Evolutionary conservation across 192 early-diverging fungal genomes (phyloP).

Genomic region (Spizellomyces sp.): DNA sequence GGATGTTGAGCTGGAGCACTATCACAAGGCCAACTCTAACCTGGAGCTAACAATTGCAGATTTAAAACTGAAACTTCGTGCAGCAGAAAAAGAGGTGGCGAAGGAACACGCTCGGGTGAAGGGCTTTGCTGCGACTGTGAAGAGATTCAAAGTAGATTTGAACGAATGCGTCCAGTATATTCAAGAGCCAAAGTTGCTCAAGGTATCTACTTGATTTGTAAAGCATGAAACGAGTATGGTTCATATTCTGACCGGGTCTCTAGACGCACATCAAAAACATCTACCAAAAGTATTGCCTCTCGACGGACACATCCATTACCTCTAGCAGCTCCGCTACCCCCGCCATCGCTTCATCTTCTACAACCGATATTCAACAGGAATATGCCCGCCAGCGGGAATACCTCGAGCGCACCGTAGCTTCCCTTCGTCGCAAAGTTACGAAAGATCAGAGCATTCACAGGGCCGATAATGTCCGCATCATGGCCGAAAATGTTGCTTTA

Average conservation of each 20-base stretch:
- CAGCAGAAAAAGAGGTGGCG: slow-evolving; percentile 59
- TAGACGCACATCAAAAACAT: slow-evolving; percentile 45
- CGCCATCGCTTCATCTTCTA: slow-evolving; percentile 3
- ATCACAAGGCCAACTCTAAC: slow-evolving; percentile 55
- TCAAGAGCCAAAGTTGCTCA: slow-evolving; percentile 63
- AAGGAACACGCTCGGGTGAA: slow-evolving; percentile 46
- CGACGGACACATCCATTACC: not conserved
- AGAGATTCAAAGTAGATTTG: slow-evolving; percentile 60
- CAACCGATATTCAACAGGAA: slow-evolving; percentile 55
- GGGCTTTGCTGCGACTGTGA: slow-evolving; percentile 42
- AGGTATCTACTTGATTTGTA: slow-evolving; percentile 34
- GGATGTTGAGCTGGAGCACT: slow-evolving; percentile 64
- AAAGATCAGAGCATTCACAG: slow-evolving; percentile 59
- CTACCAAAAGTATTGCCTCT: slow-evolving; percentile 65
- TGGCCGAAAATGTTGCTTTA: slow-evolving; percentile 59
- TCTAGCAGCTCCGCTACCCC: not conserved
- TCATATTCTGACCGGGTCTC: not conserved
- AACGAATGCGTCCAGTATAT: slow-evolving; percentile 58
- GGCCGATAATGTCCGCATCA: slow-evolving; percentile 58
- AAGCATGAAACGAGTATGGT: not conserved
- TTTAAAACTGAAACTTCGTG: slow-evolving; percentile 60
- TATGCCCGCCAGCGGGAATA: slow-evolving; percentile 61
- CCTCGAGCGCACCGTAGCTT: slow-evolving; percentile 58
- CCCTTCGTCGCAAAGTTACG: slow-evolving; percentile 50
- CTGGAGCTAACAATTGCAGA: slow-evolving; percentile 59